phyloP scores from a whole-genome alignment of 1,139 yeast genomes.

The Debaryomyces fabryi region DNA sequence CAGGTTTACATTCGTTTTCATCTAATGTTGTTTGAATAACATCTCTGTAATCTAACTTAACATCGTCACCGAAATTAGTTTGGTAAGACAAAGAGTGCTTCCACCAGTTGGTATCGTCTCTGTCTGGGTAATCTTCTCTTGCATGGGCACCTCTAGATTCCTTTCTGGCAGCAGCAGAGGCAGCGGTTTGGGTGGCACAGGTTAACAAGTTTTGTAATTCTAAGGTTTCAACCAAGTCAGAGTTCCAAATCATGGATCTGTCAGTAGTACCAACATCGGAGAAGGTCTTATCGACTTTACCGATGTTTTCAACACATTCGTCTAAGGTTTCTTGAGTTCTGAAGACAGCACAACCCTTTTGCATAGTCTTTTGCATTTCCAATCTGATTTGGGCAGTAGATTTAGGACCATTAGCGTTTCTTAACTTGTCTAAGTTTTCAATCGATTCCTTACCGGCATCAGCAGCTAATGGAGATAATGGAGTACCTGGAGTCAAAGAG shows the following conservation, averaged over 20 bases:
- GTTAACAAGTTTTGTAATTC: conserved; percentile 96
- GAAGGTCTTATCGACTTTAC: conserved; percentile 72
- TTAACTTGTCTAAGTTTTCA: conserved; percentile 83
- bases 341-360: conserved; percentile 94
- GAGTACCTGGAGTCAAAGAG: conserved; percentile 82
- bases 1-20: conserved; percentile 88
- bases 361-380: conserved; percentile 96
- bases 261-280: conserved; percentile 78
- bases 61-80: conserved; percentile 66
- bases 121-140: conserved; percentile 93
- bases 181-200: conserved; percentile 96
- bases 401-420: conserved; percentile 82
- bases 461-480: conserved; percentile 73
- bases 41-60: conserved; percentile 79
- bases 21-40: conserved; percentile 86
- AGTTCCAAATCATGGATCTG: conserved; percentile 98
- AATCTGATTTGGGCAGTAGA: conserved; percentile 88
- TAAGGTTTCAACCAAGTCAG: conserved; percentile 93
- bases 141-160: conserved; percentile 99
- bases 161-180: conserved; percentile 90
- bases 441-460: conserved; percentile 90
- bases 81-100: conserved; percentile 97
- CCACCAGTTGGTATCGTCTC: conserved; percentile 98
- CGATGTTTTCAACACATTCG: conserved; percentile 84
- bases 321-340: conserved; percentile 92